Percentiles rank a stretch among this genome's conserved stretches.
Conservation (phyloP, 495 filamentous ascomycete species). For the Aspergillus campestris region DNA sequence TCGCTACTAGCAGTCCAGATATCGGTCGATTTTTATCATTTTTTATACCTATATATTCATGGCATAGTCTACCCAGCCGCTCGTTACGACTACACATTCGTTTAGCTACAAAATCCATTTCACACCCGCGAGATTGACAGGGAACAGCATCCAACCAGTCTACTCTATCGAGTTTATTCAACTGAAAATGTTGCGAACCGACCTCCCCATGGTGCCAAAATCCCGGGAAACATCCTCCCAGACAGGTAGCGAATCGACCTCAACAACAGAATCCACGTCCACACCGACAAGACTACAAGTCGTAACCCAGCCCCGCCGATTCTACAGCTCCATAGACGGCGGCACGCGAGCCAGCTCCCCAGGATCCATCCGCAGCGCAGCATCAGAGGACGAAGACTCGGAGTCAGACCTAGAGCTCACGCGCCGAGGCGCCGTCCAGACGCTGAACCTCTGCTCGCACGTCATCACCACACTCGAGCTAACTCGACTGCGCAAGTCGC, state of each 20-base stretch:
- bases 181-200: constrained; percentile 7
- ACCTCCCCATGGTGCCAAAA: neutral
- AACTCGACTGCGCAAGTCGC: constrained; percentile 18
- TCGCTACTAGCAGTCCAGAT: neutral
- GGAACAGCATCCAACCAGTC: too few relatives aligned
- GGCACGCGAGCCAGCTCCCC: neutral
- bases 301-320: constrained; percentile 3
- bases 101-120: constrained; percentile 2
- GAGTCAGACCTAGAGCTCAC: constrained; percentile 4
- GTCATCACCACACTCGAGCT: constrained; percentile 17
- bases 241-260: neutral
- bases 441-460: constrained; percentile 14
- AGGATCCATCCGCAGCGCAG: neutral
- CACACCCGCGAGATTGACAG: neutral
- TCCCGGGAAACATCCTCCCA: neutral
- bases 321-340: constrained; percentile 5
- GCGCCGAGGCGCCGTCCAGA: constrained; percentile 11
- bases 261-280: neutral
- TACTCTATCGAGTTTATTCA: neutral
- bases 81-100: constrained; percentile 10
- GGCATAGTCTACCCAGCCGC: constrained; percentile 6
- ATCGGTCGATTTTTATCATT: constrained; percentile 1
- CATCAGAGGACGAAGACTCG: neutral
- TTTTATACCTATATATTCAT: constrained; percentile 9
- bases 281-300: neutral